Conservation (phyloP, 352 stramenopile genomes). For the Phytophthora foliorum region DNA sequence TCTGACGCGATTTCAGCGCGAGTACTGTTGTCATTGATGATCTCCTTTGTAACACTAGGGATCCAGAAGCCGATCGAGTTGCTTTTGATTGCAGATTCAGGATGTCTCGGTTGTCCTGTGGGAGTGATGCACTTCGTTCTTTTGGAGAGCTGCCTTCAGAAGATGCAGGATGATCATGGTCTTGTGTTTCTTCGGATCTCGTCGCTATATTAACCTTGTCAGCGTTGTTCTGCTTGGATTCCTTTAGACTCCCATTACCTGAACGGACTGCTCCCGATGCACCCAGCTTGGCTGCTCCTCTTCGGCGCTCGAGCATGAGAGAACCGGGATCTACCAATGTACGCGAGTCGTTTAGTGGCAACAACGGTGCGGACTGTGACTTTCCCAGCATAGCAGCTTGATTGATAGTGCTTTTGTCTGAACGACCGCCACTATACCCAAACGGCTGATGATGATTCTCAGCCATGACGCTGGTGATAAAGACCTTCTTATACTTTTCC, state of each 20-base stretch:
- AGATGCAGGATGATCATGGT: not conserved
- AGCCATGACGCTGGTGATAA: constrained; percentile 57
- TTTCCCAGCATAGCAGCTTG: constrained; percentile 27
- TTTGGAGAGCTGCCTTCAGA: not conserved
- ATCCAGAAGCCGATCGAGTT: constrained; percentile 16
- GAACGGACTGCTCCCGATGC: not conserved
- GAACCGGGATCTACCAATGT: constrained; percentile 48
- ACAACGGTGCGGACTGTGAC: constrained; percentile 45
- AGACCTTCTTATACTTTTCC: constrained; percentile 81
- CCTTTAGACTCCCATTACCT: constrained; percentile 5
- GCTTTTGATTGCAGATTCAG: constrained; percentile 11
- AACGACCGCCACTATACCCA: constrained; percentile 9
- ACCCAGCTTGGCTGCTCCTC: constrained; percentile 5
- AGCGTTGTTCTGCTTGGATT: not conserved
- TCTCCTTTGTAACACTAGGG: constrained; percentile 10
- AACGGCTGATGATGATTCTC: constrained; percentile 27
- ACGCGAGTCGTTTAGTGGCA: constrained; percentile 29
- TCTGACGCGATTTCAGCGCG: constrained; percentile 14
- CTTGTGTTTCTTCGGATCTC: not conserved
- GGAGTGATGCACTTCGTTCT: constrained; percentile 15
- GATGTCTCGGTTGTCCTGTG: constrained; percentile 11
- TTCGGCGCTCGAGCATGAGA: constrained; percentile 46
- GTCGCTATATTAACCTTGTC: not conserved
- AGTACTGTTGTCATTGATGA: constrained; percentile 16
- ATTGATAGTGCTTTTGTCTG: not conserved